Conservation (phyloP, 495 filamentous ascomycete genomes). For the Pyrenopolyporus hunteri region DNA sequence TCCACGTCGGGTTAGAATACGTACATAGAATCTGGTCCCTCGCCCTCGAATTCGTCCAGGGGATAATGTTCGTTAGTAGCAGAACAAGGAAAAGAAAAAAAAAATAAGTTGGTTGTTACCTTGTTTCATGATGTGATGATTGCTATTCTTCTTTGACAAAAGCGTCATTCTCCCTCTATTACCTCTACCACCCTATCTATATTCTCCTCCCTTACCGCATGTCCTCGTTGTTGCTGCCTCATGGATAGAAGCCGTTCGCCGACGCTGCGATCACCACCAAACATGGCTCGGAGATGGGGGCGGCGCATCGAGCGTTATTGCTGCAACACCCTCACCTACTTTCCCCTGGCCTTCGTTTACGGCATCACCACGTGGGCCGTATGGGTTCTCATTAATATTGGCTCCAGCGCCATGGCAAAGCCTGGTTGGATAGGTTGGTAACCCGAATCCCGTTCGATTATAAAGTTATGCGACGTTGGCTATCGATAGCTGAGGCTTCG, state of each 20-base stretch:
- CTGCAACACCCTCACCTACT: slow-evolving; percentile 79
- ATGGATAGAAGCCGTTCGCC: slow-evolving; percentile 41
- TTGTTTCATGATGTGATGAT: slow-evolving; percentile 36
- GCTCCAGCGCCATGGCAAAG: slow-evolving; percentile 57
- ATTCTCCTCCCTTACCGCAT: not conserved
- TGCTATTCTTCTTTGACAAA: slow-evolving; percentile 5
- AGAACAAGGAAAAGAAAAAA: slow-evolving; percentile 4
- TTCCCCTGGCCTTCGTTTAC: slow-evolving; percentile 89
- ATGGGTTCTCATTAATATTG: slow-evolving; percentile 82
- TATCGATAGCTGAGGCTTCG: not conserved
- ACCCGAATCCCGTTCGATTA: not conserved
- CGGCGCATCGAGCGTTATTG: slow-evolving; percentile 82
- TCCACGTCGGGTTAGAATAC: not conserved
- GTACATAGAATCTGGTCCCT: not conserved
- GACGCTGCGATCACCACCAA: slow-evolving; percentile 36
- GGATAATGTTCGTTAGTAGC: not conserved
- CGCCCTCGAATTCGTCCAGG: not conserved
- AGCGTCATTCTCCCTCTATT: slow-evolving; percentile 10
- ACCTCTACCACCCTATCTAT: not conserved
- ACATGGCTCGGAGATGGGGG: slow-evolving; percentile 64
- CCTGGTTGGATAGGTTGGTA: slow-evolving; percentile 71
- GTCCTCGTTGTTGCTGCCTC: slow-evolving; percentile 5
- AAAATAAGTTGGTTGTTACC: not conserved
- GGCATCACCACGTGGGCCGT: slow-evolving; percentile 87
- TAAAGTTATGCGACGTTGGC: not conserved